Percentiles rank a stretch among this genome's conserved stretches.
phyloP scores from a whole-genome alignment of 2,329 filamentous ascomycete species.

The Huntiella savannae region DNA sequence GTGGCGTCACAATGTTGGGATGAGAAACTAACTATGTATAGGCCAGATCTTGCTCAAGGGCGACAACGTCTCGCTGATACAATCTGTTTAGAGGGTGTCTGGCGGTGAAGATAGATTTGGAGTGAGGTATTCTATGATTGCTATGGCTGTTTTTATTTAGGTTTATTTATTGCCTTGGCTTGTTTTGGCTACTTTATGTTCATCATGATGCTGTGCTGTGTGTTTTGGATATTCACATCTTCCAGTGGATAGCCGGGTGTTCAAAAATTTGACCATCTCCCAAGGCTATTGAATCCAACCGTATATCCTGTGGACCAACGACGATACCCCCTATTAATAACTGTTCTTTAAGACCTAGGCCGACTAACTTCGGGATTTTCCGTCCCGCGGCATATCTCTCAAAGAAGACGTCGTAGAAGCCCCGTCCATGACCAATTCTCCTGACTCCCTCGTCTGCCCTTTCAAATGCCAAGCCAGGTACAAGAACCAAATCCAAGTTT shows the following conservation, averaged over 20 bases:
- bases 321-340: not conserved
- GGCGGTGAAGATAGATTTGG: not conserved
- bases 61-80: constrained; percentile 73
- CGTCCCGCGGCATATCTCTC: constrained; percentile 41
- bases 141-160: constrained; percentile 7
- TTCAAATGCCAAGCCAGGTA: constrained; percentile 91
- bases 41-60: constrained; percentile 76
- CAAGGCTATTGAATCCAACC: constrained; percentile 4
- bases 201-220: not conserved
- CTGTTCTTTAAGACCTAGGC: constrained; percentile 57
- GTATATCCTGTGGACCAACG: constrained; percentile 5
- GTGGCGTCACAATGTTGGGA: not conserved
- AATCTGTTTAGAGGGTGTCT: constrained; percentile 17
- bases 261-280: constrained; percentile 8
- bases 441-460: constrained; percentile 35
- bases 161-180: constrained; percentile 8
- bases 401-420: constrained; percentile 92
- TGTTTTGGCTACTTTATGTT: constrained; percentile 1
- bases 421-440: constrained; percentile 81
- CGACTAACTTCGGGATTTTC: constrained; percentile 37
- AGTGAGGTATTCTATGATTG: not conserved
- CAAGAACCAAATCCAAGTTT: constrained; percentile 65
- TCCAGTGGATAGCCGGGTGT: not conserved
- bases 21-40: constrained; percentile 20
- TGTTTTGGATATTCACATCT: not conserved